Base-by-base conservation (phyloP, 2,329 filamentous ascomycete species). In the Alternaria solani region DNA sequence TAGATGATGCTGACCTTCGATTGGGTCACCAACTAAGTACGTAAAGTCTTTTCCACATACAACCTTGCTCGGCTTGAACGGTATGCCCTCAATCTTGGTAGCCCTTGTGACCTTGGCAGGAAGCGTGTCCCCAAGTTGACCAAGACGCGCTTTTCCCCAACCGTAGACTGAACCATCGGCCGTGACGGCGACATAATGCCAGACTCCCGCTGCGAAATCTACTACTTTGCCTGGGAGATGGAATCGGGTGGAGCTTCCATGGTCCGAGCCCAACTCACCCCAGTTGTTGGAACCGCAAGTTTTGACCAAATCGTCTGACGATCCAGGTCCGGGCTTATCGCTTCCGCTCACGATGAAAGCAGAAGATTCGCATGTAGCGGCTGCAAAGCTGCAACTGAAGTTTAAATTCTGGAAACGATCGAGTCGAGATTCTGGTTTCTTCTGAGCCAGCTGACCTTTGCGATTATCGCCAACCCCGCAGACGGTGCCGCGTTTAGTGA, bases 11-110 rank as follows among this genome's bases (percentile, higher is more conserved):
- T 88, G 78, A 3, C 91, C 91, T n/a, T 78, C 79, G 0, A 78
- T 79, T 2, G 84, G 75, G 38, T 79, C 63, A 4, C 84, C 81
- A 25, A 92, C 83, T 5, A 97, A 75, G 71, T 90, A 91, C 0
- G 93, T 96, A 70, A 96, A 94, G 63, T 97, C 92, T 63, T 91
- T 88, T 8, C 94, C 94, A 75, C 93, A 96, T 0, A 90, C 88
- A 1, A 87, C 92, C 64, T 86, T 84, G 12, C 79, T 77, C 2
- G 89, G 89, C n/a, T 79, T 80, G 75, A 96, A 96, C 4, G 78
- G 74, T 20, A 85, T 69, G 1, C 86, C 76, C 3, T 70, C 59
- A 46, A 73, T 61, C 26, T 57, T 57, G 4, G 66, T 67, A 8
- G 69, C 71, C 25, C 47, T 28, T 8, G 49, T 52, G 41, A 69